Conservation (phyloP, 371 early-diverging fungal species). For the Basidiobolus meristosporus region DNA sequence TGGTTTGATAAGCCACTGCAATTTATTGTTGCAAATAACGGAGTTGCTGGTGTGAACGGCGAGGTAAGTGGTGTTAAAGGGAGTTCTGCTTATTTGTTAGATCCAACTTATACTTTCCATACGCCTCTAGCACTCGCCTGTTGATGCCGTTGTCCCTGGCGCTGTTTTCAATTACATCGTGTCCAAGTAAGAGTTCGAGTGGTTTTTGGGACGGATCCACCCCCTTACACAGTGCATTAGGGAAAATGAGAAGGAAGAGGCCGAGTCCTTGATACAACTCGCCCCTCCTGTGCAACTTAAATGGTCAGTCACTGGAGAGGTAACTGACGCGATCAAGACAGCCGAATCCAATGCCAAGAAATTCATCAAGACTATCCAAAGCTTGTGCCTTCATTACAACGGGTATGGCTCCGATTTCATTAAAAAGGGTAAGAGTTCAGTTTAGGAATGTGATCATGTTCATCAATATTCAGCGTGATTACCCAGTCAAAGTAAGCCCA, state of each 20-base stretch:
- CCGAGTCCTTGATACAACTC: constrained; percentile 11
- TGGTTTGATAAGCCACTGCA: constrained; percentile 93
- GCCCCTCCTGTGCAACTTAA: constrained; percentile 25
- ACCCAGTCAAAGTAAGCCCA: constrained; percentile 35
- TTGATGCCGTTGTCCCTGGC: constrained; percentile 80
- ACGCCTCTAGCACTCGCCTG: constrained; percentile 51
- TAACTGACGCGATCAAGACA: constrained; percentile 22
- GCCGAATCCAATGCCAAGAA: constrained; percentile 37
- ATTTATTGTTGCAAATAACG: constrained; percentile 65
- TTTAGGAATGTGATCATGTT: neutral
- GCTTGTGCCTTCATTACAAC: constrained; percentile 41
- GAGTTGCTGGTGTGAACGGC: constrained; percentile 83
- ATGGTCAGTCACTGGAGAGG: constrained; percentile 32
- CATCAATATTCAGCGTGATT: neutral
- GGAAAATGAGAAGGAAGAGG: constrained; percentile 23
- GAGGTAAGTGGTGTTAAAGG: constrained; percentile 29
- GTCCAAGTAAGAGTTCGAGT: constrained; percentile 1
- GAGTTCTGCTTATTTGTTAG: neutral
- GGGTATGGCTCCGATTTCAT: constrained; percentile 65
- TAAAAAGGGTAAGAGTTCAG: constrained; percentile 32
- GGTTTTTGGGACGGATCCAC: neutral
- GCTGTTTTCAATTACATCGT: constrained; percentile 6
- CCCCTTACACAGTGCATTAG: neutral
- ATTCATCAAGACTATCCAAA: constrained; percentile 46
- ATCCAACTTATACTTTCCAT: neutral